Evolutionary conservation across 768 basidiomycete species (phyloP), one percentile per base, ranked within the genome.

Genomic region (Amanita fuliginea): DNA sequence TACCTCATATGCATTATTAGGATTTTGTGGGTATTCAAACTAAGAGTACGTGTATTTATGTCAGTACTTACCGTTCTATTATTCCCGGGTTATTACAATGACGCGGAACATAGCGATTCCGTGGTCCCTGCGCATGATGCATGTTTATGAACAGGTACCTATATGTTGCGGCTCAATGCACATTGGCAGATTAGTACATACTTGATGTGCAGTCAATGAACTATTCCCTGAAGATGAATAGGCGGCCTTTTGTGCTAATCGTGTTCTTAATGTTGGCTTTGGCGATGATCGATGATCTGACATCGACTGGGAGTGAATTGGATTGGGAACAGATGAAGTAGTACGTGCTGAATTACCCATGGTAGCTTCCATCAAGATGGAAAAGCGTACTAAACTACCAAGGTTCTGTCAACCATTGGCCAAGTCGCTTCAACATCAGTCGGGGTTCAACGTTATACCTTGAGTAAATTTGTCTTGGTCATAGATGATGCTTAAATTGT

Each of bases 121-220:
- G 10, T 81, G 90, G 16, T 90, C 88, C 4, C 85, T 70, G 62
- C 77, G 90, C 48, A 89, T 86, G 81, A 87, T 94, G 80, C 86
- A 91, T 66, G 92, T 86, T 88, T 46, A 86, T 94, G 42, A 91
- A 95, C n/a, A n/a, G n/a, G n/a, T 64, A 88, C 89, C 0, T 94
- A 74, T 62, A 81, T 84, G 2, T 71, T 93, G n/a, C n/a, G n/a
- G 26, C 57, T 86, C 49, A 89, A 89, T n/a, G n/a, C 56, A 68
- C 54, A 82, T 94, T 43, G 91, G 90, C 32, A 83, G 85, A 61
- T 64, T 94, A 56, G 75, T n/a, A n/a, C n/a, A n/a, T 80, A 2
- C 62, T 86, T 30, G 70, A 85, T 69, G 77, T 19, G 70, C 65
- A 0, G 80, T 82, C 21, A 77, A 83, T 47, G 85, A 88, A 57